Conservation (phyloP, 176 grass and related monocot genomes). For the Oryza rufipogon region DNA sequence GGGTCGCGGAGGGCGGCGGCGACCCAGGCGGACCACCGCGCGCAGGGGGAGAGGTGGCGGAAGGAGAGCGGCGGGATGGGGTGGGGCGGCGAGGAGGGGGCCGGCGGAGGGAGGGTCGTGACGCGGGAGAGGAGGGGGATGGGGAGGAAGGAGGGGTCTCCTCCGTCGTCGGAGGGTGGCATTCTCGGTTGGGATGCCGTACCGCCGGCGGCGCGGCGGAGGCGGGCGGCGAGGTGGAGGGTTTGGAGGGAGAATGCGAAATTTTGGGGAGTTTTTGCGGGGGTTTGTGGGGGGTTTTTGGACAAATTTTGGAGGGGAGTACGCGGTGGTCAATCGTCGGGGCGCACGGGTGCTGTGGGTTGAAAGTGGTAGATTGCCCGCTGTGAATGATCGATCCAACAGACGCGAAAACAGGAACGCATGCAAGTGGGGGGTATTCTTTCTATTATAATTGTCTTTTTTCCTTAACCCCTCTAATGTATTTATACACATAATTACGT, state of each 20-base stretch:
- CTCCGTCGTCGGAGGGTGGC: neutral
- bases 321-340: too few relatives aligned
- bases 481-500: too few relatives aligned
- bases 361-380: too few relatives aligned
- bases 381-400: too few relatives aligned
- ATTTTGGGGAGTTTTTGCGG: neutral
- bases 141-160: conserved; percentile 4
- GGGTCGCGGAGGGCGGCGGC: neutral
- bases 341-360: too few relatives aligned
- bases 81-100: conserved; percentile 1
- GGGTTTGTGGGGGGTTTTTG: neutral
- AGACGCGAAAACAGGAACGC: too few relatives aligned
- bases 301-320: neutral
- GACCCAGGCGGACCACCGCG: conserved; percentile 29
- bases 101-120: neutral
- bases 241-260: neutral
- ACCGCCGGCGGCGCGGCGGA: neutral
- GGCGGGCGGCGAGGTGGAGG: neutral
- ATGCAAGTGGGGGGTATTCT: too few relatives aligned
- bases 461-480: too few relatives aligned
- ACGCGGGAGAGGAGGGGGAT: neutral
- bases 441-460: too few relatives aligned
- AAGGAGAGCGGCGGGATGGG: conserved; percentile 31
- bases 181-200: conserved; percentile 1
- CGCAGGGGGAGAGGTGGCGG: conserved; percentile 29